phyloP scores from a whole-genome alignment of 768 basidiomycete species.

The Russula griseocarnosa region DNA sequence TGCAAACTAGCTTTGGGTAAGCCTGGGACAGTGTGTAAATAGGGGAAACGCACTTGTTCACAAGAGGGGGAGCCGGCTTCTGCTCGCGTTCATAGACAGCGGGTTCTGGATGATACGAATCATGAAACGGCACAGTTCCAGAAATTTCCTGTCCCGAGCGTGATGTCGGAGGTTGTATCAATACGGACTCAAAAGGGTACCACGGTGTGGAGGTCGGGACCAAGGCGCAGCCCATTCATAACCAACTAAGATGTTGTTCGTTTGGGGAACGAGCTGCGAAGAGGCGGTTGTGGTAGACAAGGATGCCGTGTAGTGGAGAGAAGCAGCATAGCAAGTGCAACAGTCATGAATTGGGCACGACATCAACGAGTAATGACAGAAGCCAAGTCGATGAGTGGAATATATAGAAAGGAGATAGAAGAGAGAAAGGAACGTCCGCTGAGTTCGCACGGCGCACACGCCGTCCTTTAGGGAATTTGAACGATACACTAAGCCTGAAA shows the following conservation, averaged over 20 bases:
- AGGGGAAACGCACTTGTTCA: slow-evolving; percentile 6
- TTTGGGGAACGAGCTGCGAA: slow-evolving; percentile 15
- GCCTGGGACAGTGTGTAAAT: neutral
- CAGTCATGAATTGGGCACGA: slow-evolving; percentile 22
- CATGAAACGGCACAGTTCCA: slow-evolving; percentile 6
- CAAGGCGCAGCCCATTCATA: slow-evolving; percentile 17
- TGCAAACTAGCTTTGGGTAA: slow-evolving; percentile 3
- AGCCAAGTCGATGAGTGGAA: slow-evolving; percentile 7
- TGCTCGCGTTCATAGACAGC: neutral
- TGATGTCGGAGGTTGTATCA: slow-evolving; percentile 7
- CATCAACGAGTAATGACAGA: slow-evolving; percentile 13
- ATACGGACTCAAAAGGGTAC: slow-evolving; percentile 10
- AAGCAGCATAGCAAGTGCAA: slow-evolving; percentile 14
- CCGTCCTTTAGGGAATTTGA: slow-evolving; percentile 21
- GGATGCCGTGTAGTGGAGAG: slow-evolving; percentile 14
- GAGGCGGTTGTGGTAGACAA: slow-evolving; percentile 4
- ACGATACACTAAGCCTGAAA: slow-evolving; percentile 18
- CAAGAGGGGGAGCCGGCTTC: neutral
- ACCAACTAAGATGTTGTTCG: slow-evolving; percentile 13
- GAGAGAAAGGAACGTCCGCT: slow-evolving; percentile 15
- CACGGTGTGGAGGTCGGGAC: slow-evolving; percentile 5
- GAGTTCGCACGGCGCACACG: slow-evolving; percentile 18
- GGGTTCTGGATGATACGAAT: neutral
- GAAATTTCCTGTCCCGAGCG: slow-evolving; percentile 4
- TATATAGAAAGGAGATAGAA: slow-evolving; percentile 13